Evolutionary conservation across 371 early-diverging fungal species (phyloP).

Genomic region (Mortierella sp.): DNA sequence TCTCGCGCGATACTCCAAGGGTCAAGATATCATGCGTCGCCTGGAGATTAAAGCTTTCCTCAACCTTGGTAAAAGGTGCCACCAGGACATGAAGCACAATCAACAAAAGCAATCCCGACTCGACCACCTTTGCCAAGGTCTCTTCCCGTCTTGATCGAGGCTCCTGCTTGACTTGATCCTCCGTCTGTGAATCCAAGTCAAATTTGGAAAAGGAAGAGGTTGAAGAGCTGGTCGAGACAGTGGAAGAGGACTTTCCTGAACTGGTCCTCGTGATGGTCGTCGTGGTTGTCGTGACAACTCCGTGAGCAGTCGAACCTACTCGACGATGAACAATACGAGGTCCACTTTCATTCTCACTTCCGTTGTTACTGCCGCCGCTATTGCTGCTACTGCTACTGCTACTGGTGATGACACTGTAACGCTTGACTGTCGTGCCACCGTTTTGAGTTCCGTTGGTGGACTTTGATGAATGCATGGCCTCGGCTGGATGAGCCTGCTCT

Average conservation of each 20-base stretch:
- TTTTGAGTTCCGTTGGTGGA: slow-evolving; percentile 2
- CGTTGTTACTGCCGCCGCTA: too few relatives aligned
- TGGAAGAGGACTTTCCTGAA: too few relatives aligned
- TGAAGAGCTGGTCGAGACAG: background rate
- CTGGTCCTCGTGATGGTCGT: too few relatives aligned
- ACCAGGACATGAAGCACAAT: slow-evolving; percentile 56
- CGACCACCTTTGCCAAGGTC: background rate
- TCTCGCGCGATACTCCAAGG: slow-evolving; percentile 43
- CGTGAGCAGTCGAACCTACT: too few relatives aligned
- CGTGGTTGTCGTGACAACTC: too few relatives aligned
- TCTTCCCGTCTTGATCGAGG: background rate
- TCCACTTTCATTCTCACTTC: too few relatives aligned
- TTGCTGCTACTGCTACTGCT: background rate
- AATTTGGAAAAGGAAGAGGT: background rate
- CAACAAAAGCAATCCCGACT: slow-evolving; percentile 42
- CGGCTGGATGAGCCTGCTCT: slow-evolving; percentile 7
- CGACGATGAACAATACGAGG: too few relatives aligned
- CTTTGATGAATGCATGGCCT: background rate
- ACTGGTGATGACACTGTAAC: background rate
- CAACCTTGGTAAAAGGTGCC: slow-evolving; percentile 93
- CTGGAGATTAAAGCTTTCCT: slow-evolving; percentile 95
- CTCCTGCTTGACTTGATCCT: background rate
- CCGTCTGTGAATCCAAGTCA: background rate
- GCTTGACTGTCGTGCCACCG: slow-evolving; percentile 6
- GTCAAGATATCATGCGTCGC: slow-evolving; percentile 89